phyloP scores from a whole-genome alignment of 805 yeast species.

The Kodamaea kakaduensis region DNA sequence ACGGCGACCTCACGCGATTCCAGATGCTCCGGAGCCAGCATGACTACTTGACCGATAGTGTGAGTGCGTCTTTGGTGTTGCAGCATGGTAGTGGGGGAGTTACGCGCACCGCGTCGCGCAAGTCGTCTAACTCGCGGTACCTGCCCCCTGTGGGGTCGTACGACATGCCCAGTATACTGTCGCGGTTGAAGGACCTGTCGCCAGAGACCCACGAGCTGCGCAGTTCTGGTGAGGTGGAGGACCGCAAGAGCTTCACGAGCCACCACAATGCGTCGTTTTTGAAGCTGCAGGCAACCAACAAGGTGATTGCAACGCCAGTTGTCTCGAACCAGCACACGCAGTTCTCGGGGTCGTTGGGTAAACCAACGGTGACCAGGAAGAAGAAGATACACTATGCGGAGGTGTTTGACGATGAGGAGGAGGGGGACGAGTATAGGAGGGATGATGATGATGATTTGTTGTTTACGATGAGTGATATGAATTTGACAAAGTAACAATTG shows the following conservation, averaged over 20 bases:
- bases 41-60: constrained; percentile 52
- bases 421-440: constrained; percentile 29
- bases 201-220: constrained; percentile 9
- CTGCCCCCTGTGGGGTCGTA: constrained; percentile 27
- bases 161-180: constrained; percentile 32
- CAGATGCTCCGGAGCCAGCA: constrained; percentile 51
- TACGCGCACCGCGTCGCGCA: constrained; percentile 24
- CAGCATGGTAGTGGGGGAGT: constrained; percentile 19
- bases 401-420: constrained; percentile 47
- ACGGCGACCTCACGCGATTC: constrained; percentile 44
- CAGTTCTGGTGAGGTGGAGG: constrained; percentile 2
- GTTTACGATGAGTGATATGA: constrained; percentile 76
- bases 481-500: constrained; percentile 18
- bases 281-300: constrained; percentile 15
- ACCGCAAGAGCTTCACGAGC: constrained; percentile 8
- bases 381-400: constrained; percentile 32
- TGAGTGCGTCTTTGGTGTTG: constrained; percentile 46
- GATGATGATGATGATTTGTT: constrained; percentile 58
- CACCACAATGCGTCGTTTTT: constrained; percentile 16
- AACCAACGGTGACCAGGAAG: constrained; percentile 3
- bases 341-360: constrained; percentile 7
- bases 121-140: constrained; percentile 32
- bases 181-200: constrained; percentile 25
- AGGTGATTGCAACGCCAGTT: constrained; percentile 20
- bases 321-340: constrained; percentile 22